These are phyloP conservation scores for Pinus albicaulis DNA, from an alignment of 75 land plant genomes.

Conservation along the genomic window DNA sequence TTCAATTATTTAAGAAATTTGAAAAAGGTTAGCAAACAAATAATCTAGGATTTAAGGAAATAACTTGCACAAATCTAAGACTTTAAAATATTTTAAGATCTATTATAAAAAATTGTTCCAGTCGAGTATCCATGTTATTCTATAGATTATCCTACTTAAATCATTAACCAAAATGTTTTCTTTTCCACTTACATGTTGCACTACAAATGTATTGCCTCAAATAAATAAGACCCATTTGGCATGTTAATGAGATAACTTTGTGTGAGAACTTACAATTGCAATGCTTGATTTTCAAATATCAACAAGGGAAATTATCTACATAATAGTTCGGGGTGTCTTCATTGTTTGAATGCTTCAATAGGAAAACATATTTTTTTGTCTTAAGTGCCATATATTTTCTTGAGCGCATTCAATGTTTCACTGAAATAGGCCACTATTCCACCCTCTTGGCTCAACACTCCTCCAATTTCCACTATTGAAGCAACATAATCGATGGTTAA, in stretches of 20 bases:
- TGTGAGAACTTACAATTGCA: not conserved
- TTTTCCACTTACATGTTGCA: too few relatives aligned
- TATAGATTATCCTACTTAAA: too few relatives aligned
- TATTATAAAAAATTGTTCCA: too few relatives aligned
- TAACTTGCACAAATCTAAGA: too few relatives aligned
- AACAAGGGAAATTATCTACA: not conserved
- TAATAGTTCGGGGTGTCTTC: not conserved
- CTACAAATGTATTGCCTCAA: not conserved
- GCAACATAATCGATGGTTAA: not conserved
- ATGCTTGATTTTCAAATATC: not conserved
- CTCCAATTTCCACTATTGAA: not conserved
- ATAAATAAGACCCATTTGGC: not conserved
- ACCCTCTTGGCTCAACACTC: not conserved
- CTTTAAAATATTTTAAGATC: too few relatives aligned
- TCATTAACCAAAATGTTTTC: too few relatives aligned
- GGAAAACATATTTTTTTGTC: not conserved
- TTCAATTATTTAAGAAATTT: too few relatives aligned
- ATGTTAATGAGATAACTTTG: not conserved
- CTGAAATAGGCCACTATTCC: not conserved
- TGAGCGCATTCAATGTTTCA: not conserved
- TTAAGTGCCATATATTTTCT: not conserved
- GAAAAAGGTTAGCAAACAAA: too few relatives aligned
- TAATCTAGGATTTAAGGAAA: too few relatives aligned
- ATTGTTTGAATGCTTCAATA: not conserved
- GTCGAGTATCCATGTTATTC: too few relatives aligned